Evolutionary conservation across 2,329 filamentous ascomycete genomes (phyloP), one percentile per base, ranked within the genome.

Genomic region (Trichoderma oligosporum): DNA sequence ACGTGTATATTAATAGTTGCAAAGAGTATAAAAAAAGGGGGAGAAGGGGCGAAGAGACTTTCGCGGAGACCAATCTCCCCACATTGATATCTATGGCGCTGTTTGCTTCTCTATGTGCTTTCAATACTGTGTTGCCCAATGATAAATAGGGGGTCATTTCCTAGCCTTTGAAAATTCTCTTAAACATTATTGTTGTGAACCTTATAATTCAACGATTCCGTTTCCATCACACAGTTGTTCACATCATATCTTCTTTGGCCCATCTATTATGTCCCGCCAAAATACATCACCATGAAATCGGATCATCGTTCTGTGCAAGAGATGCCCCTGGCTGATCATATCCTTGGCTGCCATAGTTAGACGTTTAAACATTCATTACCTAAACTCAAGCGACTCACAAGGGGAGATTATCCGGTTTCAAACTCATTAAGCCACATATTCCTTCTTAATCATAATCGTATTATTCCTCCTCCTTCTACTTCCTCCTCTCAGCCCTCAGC

Each of bases 11-110:
- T 67, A 71, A 65, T 64, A 62, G 48, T 27, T 41, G 16, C 29
- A 36, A 16, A 16, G 31, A 16, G 9, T 68, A n/a, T 62, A 64
- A 62, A 18, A 16, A 22, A 42, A 53, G 61, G 62, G 64, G 61
- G 61, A 35, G 20, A 49, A 36, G 24, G 33, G 44, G 20, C 22
- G 29, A 54, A 36, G 63, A 65, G 61, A 62, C 61, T 25, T 64
- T 61, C 57, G 63, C 61, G 62, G 64, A 68, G 65, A 67, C 67
- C 67, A 72, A 70, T 73, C 70, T 70, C 66, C 71, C 70, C 67
- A 69, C 49, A 68, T 62, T 44, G 61, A 47, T 24, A 27, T 47
- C 22, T 14, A 45, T 24, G n/a, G 22, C 14, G 29, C 2, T 46
- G 24, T 41, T 36, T 31, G 11, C 12, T 18, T 14, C 25, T 57